Evolutionary conservation across 208 protist species (phyloP), one percentile per base, ranked within the genome.

Genomic region (Zelonia costaricensis): DNA sequence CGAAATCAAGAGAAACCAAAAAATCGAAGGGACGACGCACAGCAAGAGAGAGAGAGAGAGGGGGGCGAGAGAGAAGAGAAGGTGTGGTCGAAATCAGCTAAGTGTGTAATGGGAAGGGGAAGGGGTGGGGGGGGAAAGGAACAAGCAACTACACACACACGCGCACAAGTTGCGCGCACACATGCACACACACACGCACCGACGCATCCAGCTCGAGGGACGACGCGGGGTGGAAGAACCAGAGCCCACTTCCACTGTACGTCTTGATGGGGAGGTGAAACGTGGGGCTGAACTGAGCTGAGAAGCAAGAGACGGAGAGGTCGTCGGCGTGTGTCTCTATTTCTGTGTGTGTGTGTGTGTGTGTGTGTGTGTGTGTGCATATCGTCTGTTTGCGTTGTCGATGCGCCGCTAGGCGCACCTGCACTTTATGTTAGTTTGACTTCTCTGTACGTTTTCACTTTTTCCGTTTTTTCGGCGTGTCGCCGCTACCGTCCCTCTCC

Each of bases 11-110:
- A 15, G 15, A 9, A 9, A 42, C 10, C 10, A 57, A 18, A 57
- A 57, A 43, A 28, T 9, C n/a, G 31, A 42, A 42, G 35, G 30
- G n/a, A 20, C 7, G 18, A 12, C 44, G 8, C 44, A 57, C 31
- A 42, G 36, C 9, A 15, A 42, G 36, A 42, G 35, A 35, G 25
- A 60, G 39, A 60, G 25, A 60, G 7, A 20, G 25, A 46, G 25
- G 31, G 45, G 54, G 9, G 42, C 16, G 33, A 47, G 12, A 47
- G 54, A 27, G 18, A 31, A 47, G 51, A 43, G 31, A 22, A 42
- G 35, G 9, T n/a, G n/a, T n/a, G n/a, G n/a, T n/a, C n/a, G n/a
- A n/a, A n/a, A n/a, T n/a, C n/a, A n/a, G n/a, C n/a, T n/a, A n/a
- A n/a, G n/a, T n/a, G n/a, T n/a, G n/a, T n/a, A n/a, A n/a, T n/a